phyloP scores from a whole-genome alignment of 2,329 filamentous ascomycete species.

The Knufia fluminis region DNA sequence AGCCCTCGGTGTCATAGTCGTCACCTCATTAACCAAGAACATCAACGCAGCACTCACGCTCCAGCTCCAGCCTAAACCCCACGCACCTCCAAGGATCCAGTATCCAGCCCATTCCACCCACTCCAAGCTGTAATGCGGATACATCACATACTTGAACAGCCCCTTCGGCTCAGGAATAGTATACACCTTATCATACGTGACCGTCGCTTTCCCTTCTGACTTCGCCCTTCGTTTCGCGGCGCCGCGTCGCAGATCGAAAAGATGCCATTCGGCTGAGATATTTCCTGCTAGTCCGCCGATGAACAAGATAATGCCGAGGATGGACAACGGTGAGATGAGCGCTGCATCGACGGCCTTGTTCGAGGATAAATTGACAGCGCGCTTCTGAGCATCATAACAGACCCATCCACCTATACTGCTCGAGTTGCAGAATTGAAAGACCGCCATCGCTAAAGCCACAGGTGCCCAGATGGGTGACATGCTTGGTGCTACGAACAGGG shows the following conservation, averaged over 20 bases:
- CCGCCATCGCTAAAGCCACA: constrained; percentile 54
- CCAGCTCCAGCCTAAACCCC: constrained; percentile 38
- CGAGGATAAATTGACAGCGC: constrained; percentile 13
- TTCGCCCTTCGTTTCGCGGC: constrained; percentile 39
- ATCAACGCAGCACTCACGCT: constrained; percentile 63
- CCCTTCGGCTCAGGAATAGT: constrained; percentile 72
- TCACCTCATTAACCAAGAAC: constrained; percentile 78
- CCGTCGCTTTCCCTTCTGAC: constrained; percentile 27
- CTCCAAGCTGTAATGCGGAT: constrained; percentile 90
- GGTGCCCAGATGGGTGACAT: constrained; percentile 79
- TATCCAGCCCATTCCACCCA: constrained; percentile 96
- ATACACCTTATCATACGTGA: constrained; percentile 69
- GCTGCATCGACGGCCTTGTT: constrained; percentile 38
- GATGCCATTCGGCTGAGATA: constrained; percentile 79
- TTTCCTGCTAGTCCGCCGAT: constrained; percentile 67
- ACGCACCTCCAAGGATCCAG: constrained; percentile 48
- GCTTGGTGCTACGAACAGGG: constrained; percentile 69
- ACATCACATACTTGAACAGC: constrained; percentile 67
- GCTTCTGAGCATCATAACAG: constrained; percentile 30
- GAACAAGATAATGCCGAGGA: constrained; percentile 65
- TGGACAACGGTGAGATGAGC: constrained; percentile 38
- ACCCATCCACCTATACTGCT: constrained; percentile 71
- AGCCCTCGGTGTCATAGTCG: constrained; percentile 83
- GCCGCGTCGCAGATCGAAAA: constrained; percentile 73
- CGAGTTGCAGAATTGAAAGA: constrained; percentile 75